Conservation (phyloP, 306 rosid genomes). For the Glycine tomentella region DNA sequence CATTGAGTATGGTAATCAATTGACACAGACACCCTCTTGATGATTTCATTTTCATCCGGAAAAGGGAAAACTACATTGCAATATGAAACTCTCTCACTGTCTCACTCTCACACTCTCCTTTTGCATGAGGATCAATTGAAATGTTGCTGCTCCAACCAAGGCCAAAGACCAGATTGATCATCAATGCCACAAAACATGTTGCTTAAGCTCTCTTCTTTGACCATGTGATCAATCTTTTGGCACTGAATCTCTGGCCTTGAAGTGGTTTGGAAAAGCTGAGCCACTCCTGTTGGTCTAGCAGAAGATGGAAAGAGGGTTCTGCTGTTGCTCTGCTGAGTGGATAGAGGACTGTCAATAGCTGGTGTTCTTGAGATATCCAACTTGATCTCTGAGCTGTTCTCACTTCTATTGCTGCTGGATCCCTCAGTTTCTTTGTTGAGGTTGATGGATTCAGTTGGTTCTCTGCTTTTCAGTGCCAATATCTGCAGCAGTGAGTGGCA, state of each 20-base stretch:
- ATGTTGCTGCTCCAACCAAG: constrained; percentile 89
- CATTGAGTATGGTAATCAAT: constrained; percentile 48
- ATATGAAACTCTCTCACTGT: neutral
- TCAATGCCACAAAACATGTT: constrained; percentile 87
- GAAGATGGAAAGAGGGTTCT: constrained; percentile 68
- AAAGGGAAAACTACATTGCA: constrained; percentile 35
- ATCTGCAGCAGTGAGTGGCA: constrained; percentile 61
- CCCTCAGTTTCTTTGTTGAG: constrained; percentile 95
- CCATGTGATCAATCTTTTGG: constrained; percentile 71
- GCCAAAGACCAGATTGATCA: constrained; percentile 90
- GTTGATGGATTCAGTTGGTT: constrained; percentile 85
- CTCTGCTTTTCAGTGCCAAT: constrained; percentile 84
- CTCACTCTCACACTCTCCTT: neutral
- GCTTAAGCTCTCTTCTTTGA: constrained; percentile 80
- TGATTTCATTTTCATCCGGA: constrained; percentile 26
- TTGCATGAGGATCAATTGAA: constrained; percentile 61
- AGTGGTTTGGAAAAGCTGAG: constrained; percentile 78
- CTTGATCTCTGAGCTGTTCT: constrained; percentile 85
- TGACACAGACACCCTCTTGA: constrained; percentile 33
- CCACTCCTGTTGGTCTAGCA: constrained; percentile 65
- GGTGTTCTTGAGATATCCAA: constrained; percentile 82
- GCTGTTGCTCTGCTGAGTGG: constrained; percentile 60
- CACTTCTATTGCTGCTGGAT: constrained; percentile 90
- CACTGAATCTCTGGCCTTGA: constrained; percentile 70
- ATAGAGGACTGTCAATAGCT: constrained; percentile 78